These are phyloP conservation scores for Phialophora macrospora DNA, from an alignment of 2,329 filamentous ascomycete genomes.

Conservation along the genomic window DNA sequence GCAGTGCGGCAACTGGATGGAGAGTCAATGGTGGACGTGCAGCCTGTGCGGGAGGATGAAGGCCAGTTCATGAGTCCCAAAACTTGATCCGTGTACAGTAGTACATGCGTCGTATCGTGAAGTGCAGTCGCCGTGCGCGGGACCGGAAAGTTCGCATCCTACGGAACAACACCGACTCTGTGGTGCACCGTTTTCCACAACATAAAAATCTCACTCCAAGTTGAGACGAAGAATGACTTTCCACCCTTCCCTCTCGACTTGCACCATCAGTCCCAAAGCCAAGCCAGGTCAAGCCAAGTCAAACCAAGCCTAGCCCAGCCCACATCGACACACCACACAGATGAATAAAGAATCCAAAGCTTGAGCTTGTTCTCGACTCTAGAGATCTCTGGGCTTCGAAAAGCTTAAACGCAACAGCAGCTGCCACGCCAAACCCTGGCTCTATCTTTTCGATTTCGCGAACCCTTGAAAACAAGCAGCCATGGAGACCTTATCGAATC, in stretches of 20 bases:
- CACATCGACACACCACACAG: not conserved
- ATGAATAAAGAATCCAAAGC: no score
- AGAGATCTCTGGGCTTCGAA: no score
- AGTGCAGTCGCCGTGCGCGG: no score
- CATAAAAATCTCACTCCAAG: no score
- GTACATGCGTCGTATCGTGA: not conserved
- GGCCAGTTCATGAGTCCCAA: slow-evolving; percentile 45
- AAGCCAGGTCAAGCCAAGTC: not conserved
- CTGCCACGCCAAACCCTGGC: no score
- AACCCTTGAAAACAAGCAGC: not conserved
- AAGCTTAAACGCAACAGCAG: no score
- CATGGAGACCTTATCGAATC: no score
- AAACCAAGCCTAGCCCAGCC: not conserved
- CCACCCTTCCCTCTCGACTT: not conserved
- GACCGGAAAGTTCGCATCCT: no score
- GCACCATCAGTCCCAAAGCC: not conserved
- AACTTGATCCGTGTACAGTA: not conserved
- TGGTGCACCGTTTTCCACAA: no score
- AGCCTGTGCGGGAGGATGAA: slow-evolving; percentile 66
- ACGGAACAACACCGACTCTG: no score
- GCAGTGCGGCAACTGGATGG: slow-evolving; percentile 66
- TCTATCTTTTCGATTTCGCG: not conserved
- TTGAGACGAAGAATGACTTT: not conserved
- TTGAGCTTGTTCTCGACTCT: no score
- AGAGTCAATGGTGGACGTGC: slow-evolving; percentile 69